phyloP scores from a whole-genome alignment of 2,329 filamentous ascomycete species.

The Aaosphaeria pasadenensis region DNA sequence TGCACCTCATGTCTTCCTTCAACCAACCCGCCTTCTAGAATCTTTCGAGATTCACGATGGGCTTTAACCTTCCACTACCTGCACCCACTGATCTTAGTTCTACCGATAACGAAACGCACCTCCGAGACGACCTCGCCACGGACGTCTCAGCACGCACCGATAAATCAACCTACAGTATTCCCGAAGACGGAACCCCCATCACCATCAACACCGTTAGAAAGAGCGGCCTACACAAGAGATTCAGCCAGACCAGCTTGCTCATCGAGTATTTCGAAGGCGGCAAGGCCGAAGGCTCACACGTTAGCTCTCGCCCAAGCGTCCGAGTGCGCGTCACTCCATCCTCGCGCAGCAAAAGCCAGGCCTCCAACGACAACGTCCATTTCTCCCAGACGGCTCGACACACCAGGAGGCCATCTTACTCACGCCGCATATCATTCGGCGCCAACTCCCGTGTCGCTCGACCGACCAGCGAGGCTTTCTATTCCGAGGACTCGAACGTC shows the following conservation, averaged over 20 bases:
- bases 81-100: slow-evolving; percentile 72
- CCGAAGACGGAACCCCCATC: slow-evolving; percentile 84
- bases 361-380: slow-evolving; percentile 73
- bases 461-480: slow-evolving; percentile 53
- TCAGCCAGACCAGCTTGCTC: slow-evolving; percentile 83
- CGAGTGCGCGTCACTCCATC: slow-evolving; percentile 74
- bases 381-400: slow-evolving; percentile 77
- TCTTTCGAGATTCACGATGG: slow-evolving; percentile 39
- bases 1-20: slow-evolving; percentile 28
- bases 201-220: slow-evolving; percentile 76
- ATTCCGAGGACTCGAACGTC: slow-evolving; percentile 78
- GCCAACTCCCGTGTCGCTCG: slow-evolving; percentile 39
- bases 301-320: slow-evolving; percentile 76
- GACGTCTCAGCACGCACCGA: slow-evolving; percentile 68
- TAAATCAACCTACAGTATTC: slow-evolving; percentile 73
- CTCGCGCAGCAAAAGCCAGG: slow-evolving; percentile 49
- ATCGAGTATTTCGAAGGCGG: slow-evolving; percentile 94
- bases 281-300: slow-evolving; percentile 56
- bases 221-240: slow-evolving; percentile 56
- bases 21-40: slow-evolving; percentile 25
- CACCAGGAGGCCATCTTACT: slow-evolving; percentile 65
- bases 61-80: slow-evolving; percentile 63
- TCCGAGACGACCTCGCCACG: slow-evolving; percentile 56
- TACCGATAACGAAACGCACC: slow-evolving; percentile 52
- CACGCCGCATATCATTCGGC: slow-evolving; percentile 63